Evolutionary conservation across 2,329 filamentous ascomycete species (phyloP).

Genomic region (Claviceps sp.): DNA sequence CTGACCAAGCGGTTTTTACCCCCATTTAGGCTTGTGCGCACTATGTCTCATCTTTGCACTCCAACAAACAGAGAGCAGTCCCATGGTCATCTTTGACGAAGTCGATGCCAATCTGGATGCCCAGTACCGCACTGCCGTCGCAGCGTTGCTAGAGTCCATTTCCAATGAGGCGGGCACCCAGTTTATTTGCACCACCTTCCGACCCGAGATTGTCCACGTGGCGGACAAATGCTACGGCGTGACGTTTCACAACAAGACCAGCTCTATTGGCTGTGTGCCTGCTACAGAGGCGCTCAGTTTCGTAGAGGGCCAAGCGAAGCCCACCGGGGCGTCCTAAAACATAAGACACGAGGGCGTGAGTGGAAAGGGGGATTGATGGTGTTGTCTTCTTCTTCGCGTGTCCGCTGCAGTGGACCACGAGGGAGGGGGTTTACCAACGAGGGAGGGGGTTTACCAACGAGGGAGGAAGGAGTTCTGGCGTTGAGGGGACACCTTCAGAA

Average conservation of each 20-base stretch:
- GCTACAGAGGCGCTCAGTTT: slow-evolving; percentile 83
- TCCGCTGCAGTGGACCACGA: background rate
- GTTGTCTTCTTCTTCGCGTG: background rate
- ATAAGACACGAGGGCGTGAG: background rate
- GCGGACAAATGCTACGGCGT: slow-evolving; percentile 98
- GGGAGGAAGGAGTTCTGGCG: background rate
- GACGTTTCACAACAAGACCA: slow-evolving; percentile 86
- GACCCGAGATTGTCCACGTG: slow-evolving; percentile 88
- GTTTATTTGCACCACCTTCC: slow-evolving; percentile 98
- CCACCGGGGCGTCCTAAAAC: slow-evolving; percentile 10
- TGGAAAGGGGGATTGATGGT: background rate
- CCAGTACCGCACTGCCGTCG: slow-evolving; percentile 93
- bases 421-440: background rate
- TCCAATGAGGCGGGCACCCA: slow-evolving; percentile 54
- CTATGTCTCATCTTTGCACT: slow-evolving; percentile 99
- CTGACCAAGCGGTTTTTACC: too few species aligned
- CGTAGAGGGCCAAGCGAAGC: slow-evolving; percentile 65
- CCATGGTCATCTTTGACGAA: slow-evolving; percentile 98
- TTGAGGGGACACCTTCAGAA: background rate
- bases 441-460: background rate
- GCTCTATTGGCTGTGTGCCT: slow-evolving; percentile 79
- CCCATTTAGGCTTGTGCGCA: slow-evolving; percentile 65
- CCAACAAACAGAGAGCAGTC: slow-evolving; percentile 90
- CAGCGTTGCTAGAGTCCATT: slow-evolving; percentile 71
- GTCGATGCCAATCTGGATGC: slow-evolving; percentile 97